Evolutionary conservation across 805 yeast species (phyloP).

Genomic region (Myxozyma kluyveri): DNA sequence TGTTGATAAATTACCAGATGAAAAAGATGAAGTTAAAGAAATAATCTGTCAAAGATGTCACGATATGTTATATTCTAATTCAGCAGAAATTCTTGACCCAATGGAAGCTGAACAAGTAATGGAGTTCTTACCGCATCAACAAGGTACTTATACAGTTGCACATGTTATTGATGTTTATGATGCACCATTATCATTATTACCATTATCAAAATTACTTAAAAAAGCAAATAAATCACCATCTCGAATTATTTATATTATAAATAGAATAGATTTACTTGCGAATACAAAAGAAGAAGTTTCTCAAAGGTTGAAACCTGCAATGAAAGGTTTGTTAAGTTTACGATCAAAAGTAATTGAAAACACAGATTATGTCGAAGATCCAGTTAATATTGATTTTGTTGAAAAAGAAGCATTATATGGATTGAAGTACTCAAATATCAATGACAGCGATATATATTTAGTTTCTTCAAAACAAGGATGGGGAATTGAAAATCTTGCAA

Average conservation of each 20-base stretch:
- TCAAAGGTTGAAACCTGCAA: constrained; percentile 12
- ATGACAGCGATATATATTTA: constrained; percentile 42
- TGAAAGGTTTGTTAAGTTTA: constrained; percentile 1
- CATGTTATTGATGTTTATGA: constrained; percentile 67
- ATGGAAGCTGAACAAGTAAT: constrained; percentile 4
- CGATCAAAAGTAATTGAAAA: background rate
- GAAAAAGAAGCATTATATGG: background rate
- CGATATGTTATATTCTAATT: constrained; percentile 6
- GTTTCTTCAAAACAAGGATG: constrained; percentile 55
- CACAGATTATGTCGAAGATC: background rate
- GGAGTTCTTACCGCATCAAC: constrained; percentile 7
- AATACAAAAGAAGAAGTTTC: background rate
- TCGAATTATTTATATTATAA: constrained; percentile 7
- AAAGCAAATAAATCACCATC: constrained; percentile 3
- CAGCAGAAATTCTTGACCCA: constrained; percentile 1
- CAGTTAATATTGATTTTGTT: background rate
- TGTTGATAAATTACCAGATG: background rate
- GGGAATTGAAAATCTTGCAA: constrained; percentile 47
- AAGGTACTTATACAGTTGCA: constrained; percentile 45
- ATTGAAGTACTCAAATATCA: background rate
- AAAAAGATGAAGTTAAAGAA: background rate
- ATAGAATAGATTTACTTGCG: constrained; percentile 18
- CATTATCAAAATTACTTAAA: constrained; percentile 7
- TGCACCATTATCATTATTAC: constrained; percentile 57
- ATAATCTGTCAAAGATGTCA: constrained; percentile 18